A percentile compares a stretch with the other conserved stretches of the same genome.
Conservation (phyloP, 2,329 filamentous ascomycete genomes). For the Penicillium rolfsii region DNA sequence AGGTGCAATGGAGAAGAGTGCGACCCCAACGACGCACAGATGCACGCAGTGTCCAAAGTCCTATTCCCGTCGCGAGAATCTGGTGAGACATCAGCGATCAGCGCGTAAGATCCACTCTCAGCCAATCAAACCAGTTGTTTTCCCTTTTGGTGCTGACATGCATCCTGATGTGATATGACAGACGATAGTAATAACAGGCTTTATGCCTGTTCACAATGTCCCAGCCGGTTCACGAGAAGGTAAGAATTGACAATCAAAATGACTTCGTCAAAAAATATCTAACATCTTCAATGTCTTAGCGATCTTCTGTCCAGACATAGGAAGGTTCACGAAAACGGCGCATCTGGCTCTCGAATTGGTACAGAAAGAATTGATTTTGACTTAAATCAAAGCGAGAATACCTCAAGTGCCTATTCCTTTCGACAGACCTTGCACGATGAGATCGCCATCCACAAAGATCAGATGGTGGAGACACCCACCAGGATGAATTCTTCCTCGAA, state of each 20-base stretch:
- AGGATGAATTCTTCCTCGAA: background rate
- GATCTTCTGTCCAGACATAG: background rate
- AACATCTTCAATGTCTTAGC: background rate
- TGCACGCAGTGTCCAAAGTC: conserved; percentile 11
- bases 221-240: background rate
- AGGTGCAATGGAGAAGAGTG: background rate
- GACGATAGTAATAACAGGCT: background rate
- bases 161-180: background rate
- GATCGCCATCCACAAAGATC: background rate
- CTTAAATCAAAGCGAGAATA: background rate
- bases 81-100: conserved; percentile 11
- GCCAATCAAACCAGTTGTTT: background rate
- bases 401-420: background rate
- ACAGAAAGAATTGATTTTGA: background rate
- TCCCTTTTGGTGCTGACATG: background rate
- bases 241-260: background rate
- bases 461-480: background rate
- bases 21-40: conserved; percentile 1
- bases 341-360: background rate
- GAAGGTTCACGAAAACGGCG: background rate
- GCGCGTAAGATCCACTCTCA: conserved; percentile 6
- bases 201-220: background rate
- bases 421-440: background rate
- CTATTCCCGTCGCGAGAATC: conserved; percentile 12
- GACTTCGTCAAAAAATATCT: background rate